Evolutionary conservation across 192 early-diverging fungal genomes (phyloP).

Genomic region (Rhizoclosmatium globosum): DNA sequence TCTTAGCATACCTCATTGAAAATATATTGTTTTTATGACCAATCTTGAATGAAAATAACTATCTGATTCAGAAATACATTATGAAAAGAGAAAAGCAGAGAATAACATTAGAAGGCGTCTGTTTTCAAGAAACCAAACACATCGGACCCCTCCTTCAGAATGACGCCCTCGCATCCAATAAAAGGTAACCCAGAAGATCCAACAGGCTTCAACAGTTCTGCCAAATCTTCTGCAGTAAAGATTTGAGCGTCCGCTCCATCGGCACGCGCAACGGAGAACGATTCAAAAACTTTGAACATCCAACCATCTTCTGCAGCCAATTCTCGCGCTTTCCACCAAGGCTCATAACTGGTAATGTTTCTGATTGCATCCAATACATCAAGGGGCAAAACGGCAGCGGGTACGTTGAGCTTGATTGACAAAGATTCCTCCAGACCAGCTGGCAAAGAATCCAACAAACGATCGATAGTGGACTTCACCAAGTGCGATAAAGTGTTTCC

Average conservation of each 20-base stretch:
- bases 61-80: background rate
- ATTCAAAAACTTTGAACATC: conserved; percentile 42
- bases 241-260: background rate
- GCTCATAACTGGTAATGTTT: background rate
- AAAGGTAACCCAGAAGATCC: conserved; percentile 4
- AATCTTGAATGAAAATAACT: background rate
- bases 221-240: conserved; percentile 16
- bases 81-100: background rate
- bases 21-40: no score
- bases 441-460: background rate
- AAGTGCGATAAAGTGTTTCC: background rate
- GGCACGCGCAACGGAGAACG: conserved; percentile 9
- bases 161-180: conserved; percentile 27
- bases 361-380: conserved; percentile 21
- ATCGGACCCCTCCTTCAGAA: conserved; percentile 8
- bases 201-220: conserved; percentile 10
- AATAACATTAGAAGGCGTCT: conserved; percentile 28
- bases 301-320: conserved; percentile 18
- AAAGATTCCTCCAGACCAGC: background rate
- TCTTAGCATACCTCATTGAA: no score
- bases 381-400: conserved; percentile 21
- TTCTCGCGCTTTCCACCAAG: background rate
- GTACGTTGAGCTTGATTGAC: conserved; percentile 18
- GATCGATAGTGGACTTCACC: background rate
- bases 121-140: conserved; percentile 37